Percentiles rank a stretch among this genome's conserved stretches.
Evolutionary conservation across 2,329 filamentous ascomycete species (phyloP).

Genomic region (Fusarium sp.): DNA sequence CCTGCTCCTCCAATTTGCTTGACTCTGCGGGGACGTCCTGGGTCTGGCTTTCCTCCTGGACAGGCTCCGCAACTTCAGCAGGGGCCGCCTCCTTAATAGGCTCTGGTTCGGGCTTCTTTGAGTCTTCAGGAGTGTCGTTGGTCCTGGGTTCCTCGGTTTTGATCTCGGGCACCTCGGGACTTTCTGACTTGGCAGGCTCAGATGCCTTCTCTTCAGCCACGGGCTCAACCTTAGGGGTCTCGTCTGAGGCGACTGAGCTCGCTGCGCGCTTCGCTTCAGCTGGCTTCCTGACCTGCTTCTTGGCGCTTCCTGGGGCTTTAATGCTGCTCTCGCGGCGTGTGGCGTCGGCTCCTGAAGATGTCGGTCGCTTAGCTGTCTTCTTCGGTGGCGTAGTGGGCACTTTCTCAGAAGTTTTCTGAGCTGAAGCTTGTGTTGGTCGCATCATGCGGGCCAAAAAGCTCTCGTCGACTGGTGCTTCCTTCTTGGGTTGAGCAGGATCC

Average conservation of each 20-base stretch:
- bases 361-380: constrained; percentile 49
- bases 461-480: constrained; percentile 71
- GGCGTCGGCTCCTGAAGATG: constrained; percentile 38
- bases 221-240: constrained; percentile 7
- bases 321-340: constrained; percentile 40
- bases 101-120: constrained; percentile 8
- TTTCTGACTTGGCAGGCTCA: constrained; percentile 15
- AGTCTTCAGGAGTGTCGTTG: neutral
- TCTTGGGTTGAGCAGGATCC: constrained; percentile 55
- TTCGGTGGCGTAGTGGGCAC: constrained; percentile 62
- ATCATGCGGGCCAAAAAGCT: constrained; percentile 85
- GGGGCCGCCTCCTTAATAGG: constrained; percentile 23
- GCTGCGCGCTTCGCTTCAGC: constrained; percentile 12
- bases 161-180: constrained; percentile 7
- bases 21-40: constrained; percentile 14
- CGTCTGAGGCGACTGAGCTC: constrained; percentile 16
- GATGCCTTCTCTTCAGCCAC: constrained; percentile 9
- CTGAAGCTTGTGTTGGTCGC: constrained; percentile 77
- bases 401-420: constrained; percentile 77
- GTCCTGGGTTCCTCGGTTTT: constrained; percentile 2
- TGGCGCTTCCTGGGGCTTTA: constrained; percentile 45
- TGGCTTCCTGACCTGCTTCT: constrained; percentile 28
- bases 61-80: constrained; percentile 32
- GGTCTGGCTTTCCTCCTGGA: constrained; percentile 12
- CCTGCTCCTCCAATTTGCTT: neutral